These are phyloP conservation scores for Annulohypoxylon maeteangense DNA, from an alignment of 495 filamentous ascomycete genomes.

Conservation along the genomic window DNA sequence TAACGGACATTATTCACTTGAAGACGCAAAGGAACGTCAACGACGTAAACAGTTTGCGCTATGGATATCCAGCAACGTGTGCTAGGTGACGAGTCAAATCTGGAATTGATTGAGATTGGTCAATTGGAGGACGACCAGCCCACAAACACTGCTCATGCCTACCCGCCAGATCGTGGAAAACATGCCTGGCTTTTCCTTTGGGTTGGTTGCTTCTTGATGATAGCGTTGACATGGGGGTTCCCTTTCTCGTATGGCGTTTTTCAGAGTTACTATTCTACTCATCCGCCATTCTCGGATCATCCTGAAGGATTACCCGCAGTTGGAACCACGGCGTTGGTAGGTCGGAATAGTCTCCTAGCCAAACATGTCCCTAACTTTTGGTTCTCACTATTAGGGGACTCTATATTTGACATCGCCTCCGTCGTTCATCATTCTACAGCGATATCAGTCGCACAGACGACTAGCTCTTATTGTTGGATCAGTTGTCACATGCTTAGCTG, in stretches of 20 bases:
- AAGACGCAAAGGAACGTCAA: not conserved
- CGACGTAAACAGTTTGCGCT: not conserved
- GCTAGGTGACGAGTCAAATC: constrained; percentile 4
- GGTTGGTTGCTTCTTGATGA: constrained; percentile 69
- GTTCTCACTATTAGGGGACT: constrained; percentile 48
- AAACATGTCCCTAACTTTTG: not conserved
- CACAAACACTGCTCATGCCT: constrained; percentile 9
- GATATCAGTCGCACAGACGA: constrained; percentile 47
- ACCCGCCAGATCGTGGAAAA: constrained; percentile 64
- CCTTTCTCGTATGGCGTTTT: constrained; percentile 68
- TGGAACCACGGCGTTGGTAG: constrained; percentile 56
- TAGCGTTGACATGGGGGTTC: constrained; percentile 75
- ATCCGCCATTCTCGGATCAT: constrained; percentile 54
- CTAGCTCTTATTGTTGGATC: constrained; percentile 52
- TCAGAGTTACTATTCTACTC: constrained; percentile 58
- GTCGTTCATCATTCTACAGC: constrained; percentile 50
- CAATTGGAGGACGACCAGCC: constrained; percentile 2
- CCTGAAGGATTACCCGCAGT: constrained; percentile 54
- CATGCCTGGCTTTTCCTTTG: constrained; percentile 73
- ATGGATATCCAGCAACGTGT: constrained; percentile 9
- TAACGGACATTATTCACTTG: not conserved
- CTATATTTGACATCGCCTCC: constrained; percentile 62
- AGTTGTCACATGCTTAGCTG: constrained; percentile 51
- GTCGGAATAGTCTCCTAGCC: not conserved
- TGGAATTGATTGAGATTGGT: constrained; percentile 19